phyloP scores from a whole-genome alignment of 768 basidiomycete genomes.

The Serendipita sp. region DNA sequence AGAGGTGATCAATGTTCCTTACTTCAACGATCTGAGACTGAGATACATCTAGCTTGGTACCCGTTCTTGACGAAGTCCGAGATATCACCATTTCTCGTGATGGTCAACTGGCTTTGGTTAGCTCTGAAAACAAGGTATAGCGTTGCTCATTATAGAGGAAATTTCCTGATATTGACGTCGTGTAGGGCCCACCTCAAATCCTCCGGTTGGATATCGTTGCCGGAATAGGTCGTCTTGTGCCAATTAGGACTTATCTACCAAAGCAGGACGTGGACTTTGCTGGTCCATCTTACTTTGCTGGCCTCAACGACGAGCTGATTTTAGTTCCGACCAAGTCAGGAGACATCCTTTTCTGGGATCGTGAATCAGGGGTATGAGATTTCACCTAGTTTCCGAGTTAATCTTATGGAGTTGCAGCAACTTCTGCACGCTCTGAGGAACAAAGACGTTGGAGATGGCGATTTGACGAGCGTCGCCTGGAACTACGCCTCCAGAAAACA shows the following conservation, averaged over 20 bases:
- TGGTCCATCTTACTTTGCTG: conserved; percentile 71
- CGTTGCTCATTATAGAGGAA: background rate
- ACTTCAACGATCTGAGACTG: background rate
- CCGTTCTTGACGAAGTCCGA: conserved; percentile 56
- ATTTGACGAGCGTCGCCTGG: conserved; percentile 71
- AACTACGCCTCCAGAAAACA: conserved; percentile 44
- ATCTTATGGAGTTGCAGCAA: background rate
- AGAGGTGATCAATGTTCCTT: conserved; percentile 33
- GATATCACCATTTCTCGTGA: conserved; percentile 50
- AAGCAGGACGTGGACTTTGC: conserved; percentile 56
- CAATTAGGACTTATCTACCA: conserved; percentile 61
- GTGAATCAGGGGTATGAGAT: conserved; percentile 38
- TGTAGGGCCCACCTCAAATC: conserved; percentile 57
- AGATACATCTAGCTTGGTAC: conserved; percentile 38
- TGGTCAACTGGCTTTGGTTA: conserved; percentile 48
- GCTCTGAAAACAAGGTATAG: conserved; percentile 57
- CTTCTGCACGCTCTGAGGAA: conserved; percentile 55
- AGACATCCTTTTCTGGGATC: conserved; percentile 77
- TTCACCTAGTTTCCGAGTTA: background rate
- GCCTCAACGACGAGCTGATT: conserved; percentile 61
- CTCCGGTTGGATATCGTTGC: conserved; percentile 52
- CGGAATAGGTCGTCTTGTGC: conserved; percentile 16
- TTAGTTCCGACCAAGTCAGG: conserved; percentile 73
- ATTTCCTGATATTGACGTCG: background rate
- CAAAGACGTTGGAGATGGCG: conserved; percentile 42